phyloP scores from a whole-genome alignment of 108 stramenopile species.

The Mediolabrus comicus region DNA sequence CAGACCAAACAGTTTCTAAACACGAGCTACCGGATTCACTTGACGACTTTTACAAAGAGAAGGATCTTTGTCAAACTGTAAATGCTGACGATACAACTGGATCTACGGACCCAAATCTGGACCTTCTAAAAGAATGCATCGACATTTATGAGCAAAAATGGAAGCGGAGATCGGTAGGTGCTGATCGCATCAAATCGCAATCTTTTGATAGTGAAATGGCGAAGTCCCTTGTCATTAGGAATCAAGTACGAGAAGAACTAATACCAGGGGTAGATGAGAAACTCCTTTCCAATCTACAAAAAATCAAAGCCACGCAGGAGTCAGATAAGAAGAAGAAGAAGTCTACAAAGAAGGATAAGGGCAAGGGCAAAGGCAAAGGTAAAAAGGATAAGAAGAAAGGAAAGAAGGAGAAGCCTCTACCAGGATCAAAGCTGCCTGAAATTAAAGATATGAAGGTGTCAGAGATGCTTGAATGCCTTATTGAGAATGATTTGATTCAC shows the following conservation, averaged over 20 bases:
- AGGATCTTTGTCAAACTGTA: constrained; percentile 15
- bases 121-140: constrained; percentile 31
- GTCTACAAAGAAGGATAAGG: constrained; percentile 36
- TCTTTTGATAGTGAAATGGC: constrained; percentile 75
- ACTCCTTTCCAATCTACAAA: constrained; percentile 63
- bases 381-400: constrained; percentile 61
- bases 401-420: constrained; percentile 76
- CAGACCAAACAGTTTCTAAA: constrained; percentile 55
- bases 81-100: neutral
- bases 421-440: constrained; percentile 68
- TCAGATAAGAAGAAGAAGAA: constrained; percentile 52
- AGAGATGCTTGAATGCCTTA: constrained; percentile 63
- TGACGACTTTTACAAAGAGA: constrained; percentile 57
- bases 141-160: constrained; percentile 58
- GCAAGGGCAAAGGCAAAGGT: constrained; percentile 44
- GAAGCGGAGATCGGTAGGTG: constrained; percentile 62
- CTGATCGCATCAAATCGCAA: constrained; percentile 62
- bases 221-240: constrained; percentile 58
- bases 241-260: constrained; percentile 57
- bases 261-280: constrained; percentile 73
- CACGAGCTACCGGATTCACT: constrained; percentile 63
- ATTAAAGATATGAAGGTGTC: constrained; percentile 63
- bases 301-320: constrained; percentile 62
- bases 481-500: constrained; percentile 62
- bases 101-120: constrained; percentile 37